Evolutionary conservation across 139 green algal genomes (phyloP).

Genomic region (Nannochloris sp.): DNA sequence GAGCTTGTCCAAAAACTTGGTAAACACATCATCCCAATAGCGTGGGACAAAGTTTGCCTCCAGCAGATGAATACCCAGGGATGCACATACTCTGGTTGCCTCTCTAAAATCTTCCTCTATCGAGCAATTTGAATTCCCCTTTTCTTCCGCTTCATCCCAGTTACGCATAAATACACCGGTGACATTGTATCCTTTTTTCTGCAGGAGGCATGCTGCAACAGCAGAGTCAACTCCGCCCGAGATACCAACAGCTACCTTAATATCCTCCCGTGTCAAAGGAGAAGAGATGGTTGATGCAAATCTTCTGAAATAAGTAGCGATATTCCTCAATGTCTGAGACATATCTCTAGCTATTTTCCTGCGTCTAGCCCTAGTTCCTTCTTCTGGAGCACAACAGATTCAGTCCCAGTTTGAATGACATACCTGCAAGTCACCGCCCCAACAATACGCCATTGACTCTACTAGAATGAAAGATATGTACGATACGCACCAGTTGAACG

Average conservation of each 20-base stretch:
- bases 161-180: conserved; percentile 71
- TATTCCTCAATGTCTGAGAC: too few species aligned
- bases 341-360: background rate
- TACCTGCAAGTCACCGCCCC: conserved; percentile 24
- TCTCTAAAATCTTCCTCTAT: conserved; percentile 31
- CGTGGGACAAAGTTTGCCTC: conserved; percentile 59
- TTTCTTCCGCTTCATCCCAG: conserved; percentile 72
- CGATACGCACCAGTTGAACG: conserved; percentile 35
- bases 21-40: conserved; percentile 76
- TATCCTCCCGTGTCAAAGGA: background rate
- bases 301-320: background rate
- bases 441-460: too few species aligned
- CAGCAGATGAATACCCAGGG: conserved; percentile 49
- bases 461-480: too few species aligned
- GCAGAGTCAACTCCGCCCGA: conserved; percentile 76
- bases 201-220: conserved; percentile 53
- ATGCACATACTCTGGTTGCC: conserved; percentile 23
- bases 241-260: conserved; percentile 52
- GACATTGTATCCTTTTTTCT: conserved; percentile 39
- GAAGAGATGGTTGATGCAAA: background rate
- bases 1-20: conserved; percentile 43
- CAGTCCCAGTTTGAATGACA: conserved; percentile 29
- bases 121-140: conserved; percentile 39
- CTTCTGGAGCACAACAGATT: conserved; percentile 22
- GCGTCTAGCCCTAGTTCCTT: conserved; percentile 19